A percentile compares a stretch with the other conserved stretches of the same genome.
Evolutionary conservation across 2,329 filamentous ascomycete species (phyloP).

Genomic region (Corniculantispora saksenae): DNA sequence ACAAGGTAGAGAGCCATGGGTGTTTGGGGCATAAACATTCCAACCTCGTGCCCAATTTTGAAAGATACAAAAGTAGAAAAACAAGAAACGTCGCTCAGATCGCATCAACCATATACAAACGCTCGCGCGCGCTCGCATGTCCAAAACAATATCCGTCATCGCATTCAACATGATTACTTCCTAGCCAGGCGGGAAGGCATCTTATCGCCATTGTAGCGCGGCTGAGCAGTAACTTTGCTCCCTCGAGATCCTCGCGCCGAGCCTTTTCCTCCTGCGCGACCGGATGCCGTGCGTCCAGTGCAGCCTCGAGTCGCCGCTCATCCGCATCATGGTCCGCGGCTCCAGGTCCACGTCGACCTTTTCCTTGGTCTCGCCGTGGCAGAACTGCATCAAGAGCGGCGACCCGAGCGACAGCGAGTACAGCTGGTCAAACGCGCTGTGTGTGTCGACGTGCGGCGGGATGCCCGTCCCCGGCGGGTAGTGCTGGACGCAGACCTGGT

Average conservation of each 20-base stretch:
- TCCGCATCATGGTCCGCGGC: conserved; percentile 52
- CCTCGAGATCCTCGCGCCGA: conserved; percentile 40
- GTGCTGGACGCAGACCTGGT: conserved; percentile 62
- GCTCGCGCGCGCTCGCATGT: no score
- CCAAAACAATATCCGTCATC: neutral
- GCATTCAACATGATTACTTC: conserved; percentile 4
- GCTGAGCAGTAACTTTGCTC: conserved; percentile 26
- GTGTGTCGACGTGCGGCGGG: conserved; percentile 62
- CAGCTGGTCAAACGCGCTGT: conserved; percentile 47
- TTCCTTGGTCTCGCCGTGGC: conserved; percentile 27
- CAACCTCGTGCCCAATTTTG: neutral
- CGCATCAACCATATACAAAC: neutral
- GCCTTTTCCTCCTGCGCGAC: conserved; percentile 52
- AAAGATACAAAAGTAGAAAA: neutral
- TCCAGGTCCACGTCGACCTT: conserved; percentile 47
- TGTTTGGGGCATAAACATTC: neutral
- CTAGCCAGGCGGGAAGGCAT: conserved; percentile 27
- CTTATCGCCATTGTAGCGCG: conserved; percentile 38
- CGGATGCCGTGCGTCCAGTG: conserved; percentile 60
- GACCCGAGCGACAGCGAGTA: conserved; percentile 47
- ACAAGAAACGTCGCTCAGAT: neutral
- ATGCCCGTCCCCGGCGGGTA: conserved; percentile 62
- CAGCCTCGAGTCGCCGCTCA: conserved; percentile 50
- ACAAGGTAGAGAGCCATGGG: neutral
- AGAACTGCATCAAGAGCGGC: conserved; percentile 47